A percentile compares a stretch with the other conserved stretches of the same genome.
These are phyloP conservation scores for Neonectria sp. DNA, from an alignment of 2,329 filamentous ascomycete species.

Conservation along the genomic window DNA sequence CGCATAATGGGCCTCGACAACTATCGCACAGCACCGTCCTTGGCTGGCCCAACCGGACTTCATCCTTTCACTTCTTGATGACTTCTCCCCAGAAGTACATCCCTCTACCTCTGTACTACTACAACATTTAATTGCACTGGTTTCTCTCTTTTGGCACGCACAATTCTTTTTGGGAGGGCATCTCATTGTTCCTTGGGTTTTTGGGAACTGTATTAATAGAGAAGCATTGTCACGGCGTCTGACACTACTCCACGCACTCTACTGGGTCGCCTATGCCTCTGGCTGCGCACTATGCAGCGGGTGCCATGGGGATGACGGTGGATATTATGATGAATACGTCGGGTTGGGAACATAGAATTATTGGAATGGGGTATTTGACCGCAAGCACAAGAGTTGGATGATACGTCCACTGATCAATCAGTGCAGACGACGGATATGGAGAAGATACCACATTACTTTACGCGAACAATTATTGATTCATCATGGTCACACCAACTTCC, in stretches of 20 bases:
- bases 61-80: constrained; percentile 43
- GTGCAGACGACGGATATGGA: constrained; percentile 47
- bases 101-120: constrained; percentile 39
- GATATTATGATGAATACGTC: constrained; percentile 47
- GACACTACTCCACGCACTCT: constrained; percentile 41
- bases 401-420: constrained; percentile 48
- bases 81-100: constrained; percentile 32
- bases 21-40: constrained; percentile 35
- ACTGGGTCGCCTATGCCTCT: constrained; percentile 28
- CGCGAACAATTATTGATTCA: constrained; percentile 37
- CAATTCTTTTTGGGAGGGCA: constrained; percentile 42
- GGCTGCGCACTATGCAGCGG: constrained; percentile 21
- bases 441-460: constrained; percentile 47
- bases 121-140: constrained; percentile 43
- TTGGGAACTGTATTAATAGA: constrained; percentile 50
- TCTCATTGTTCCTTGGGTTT: constrained; percentile 36
- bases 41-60: constrained; percentile 48
- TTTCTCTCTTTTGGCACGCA: constrained; percentile 30
- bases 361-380: constrained; percentile 40
- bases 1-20: constrained; percentile 31
- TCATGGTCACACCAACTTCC: constrained; percentile 32
- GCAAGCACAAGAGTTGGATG: constrained; percentile 41
- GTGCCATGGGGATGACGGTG: constrained; percentile 26
- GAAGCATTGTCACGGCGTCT: constrained; percentile 49
- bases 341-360: constrained; percentile 50